A percentile compares a stretch with the other conserved stretches of the same genome.
phyloP scores from a whole-genome alignment of 1,139 yeast species.

The Diutina neorugosa region DNA sequence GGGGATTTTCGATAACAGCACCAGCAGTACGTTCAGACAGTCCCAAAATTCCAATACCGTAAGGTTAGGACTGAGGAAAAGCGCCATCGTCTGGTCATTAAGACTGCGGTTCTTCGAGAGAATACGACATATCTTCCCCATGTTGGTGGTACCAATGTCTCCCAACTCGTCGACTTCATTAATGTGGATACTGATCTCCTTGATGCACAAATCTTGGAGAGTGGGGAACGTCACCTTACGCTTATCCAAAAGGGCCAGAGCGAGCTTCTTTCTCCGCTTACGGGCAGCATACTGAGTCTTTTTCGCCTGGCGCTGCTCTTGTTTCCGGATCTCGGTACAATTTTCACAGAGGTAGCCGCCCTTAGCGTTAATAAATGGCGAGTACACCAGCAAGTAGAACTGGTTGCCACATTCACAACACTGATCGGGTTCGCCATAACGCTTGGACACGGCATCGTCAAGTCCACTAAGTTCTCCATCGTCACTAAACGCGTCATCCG shows the following conservation, averaged over 20 bases:
- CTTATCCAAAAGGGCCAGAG: constrained; percentile 72
- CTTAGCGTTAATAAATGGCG: constrained; percentile 37
- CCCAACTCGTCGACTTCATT: constrained; percentile 69
- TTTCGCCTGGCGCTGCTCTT: constrained; percentile 31
- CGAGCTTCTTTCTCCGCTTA: constrained; percentile 63
- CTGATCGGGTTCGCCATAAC: constrained; percentile 34
- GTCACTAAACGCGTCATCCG: constrained; percentile 19
- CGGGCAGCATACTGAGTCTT: constrained; percentile 51
- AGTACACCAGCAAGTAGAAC: constrained; percentile 54
- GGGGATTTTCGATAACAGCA: constrained; percentile 58
- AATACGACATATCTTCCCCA: constrained; percentile 59
- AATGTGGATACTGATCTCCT: constrained; percentile 58
- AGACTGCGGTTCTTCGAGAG: constrained; percentile 73
- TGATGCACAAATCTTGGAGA: constrained; percentile 73
- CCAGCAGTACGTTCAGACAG: constrained; percentile 67
- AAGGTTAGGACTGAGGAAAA: constrained; percentile 56
- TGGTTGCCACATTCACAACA: constrained; percentile 50
- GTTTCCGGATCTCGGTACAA: constrained; percentile 40
- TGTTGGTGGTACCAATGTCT: constrained; percentile 54
- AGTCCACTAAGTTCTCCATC: constrained; percentile 8
- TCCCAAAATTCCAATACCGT: constrained; percentile 72
- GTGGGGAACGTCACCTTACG: constrained; percentile 42
- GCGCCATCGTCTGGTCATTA: constrained; percentile 53
- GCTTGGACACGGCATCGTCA: constrained; percentile 12
- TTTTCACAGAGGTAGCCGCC: constrained; percentile 55